A percentile compares a stretch with the other conserved stretches of the same genome.
phyloP scores from a whole-genome alignment of 2,329 filamentous ascomycete species.

The Allantophomopsis lycopodina region DNA sequence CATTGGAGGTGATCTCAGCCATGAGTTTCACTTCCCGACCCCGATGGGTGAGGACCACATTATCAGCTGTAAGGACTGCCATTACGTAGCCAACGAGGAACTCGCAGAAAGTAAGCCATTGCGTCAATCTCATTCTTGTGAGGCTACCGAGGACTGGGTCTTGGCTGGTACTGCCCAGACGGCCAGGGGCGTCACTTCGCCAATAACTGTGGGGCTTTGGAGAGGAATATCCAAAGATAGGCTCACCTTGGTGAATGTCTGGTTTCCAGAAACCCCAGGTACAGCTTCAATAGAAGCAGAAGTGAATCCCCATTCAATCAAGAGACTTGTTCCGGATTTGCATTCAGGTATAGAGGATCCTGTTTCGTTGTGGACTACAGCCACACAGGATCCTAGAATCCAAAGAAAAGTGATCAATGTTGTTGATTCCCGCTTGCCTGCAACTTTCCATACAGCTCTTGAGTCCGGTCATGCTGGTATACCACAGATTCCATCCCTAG shows the following conservation, averaged over 20 bases:
- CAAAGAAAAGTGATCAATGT: conserved; percentile 20
- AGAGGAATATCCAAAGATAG: conserved; percentile 55
- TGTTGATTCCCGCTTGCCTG: conserved; percentile 20
- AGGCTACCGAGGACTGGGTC: not conserved
- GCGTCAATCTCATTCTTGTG: conserved; percentile 11
- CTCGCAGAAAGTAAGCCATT: conserved; percentile 34
- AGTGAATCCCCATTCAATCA: conserved; percentile 50
- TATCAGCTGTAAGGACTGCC: conserved; percentile 60
- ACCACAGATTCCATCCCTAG: conserved; percentile 4
- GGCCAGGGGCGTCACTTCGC: not conserved
- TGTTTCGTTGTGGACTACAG: conserved; percentile 32
- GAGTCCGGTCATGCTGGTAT: conserved; percentile 3
- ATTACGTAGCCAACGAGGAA: conserved; percentile 77
- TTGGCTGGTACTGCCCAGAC: not conserved
- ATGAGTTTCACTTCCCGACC: conserved; percentile 84
- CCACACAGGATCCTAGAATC: not conserved
- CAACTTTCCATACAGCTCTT: conserved; percentile 3
- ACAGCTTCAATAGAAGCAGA: conserved; percentile 15
- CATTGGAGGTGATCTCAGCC: conserved; percentile 86
- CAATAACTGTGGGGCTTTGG: conserved; percentile 29
- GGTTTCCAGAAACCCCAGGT: conserved; percentile 20
- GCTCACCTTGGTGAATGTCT: conserved; percentile 54
- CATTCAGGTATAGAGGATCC: conserved; percentile 57
- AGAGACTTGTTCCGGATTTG: conserved; percentile 48
- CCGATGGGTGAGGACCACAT: conserved; percentile 75